A percentile compares a stretch with the other conserved stretches of the same genome.
Conservation (phyloP, 305 asterid genomes). For the Fraxinus paxiana region DNA sequence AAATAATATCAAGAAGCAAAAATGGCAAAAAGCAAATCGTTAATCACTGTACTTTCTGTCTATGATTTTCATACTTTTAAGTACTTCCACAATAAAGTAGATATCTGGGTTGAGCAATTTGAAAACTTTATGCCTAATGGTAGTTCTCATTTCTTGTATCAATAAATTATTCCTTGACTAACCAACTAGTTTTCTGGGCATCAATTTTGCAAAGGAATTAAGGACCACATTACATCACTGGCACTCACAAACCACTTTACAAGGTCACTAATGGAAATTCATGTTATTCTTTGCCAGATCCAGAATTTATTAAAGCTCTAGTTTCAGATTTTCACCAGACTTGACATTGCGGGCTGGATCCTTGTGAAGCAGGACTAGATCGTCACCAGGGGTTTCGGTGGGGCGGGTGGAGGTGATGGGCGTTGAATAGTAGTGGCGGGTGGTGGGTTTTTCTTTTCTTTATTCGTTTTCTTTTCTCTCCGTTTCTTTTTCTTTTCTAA, state of each 20-base stretch:
- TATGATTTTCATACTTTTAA: neutral
- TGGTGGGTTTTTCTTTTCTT: neutral
- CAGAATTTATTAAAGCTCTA: neutral
- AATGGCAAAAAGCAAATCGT: neutral
- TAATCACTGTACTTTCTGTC: neutral
- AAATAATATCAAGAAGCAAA: neutral
- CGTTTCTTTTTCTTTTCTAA: neutral
- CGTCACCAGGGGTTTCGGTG: neutral
- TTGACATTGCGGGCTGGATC: neutral
- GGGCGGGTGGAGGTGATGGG: neutral
- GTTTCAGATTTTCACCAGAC: slow-evolving; percentile 1
- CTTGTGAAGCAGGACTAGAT: neutral
- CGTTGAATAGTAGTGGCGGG: neutral
- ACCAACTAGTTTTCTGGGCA: neutral
- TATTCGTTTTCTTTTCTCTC: neutral
- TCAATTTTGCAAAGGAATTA: neutral
- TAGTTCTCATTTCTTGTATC: neutral
- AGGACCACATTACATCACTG: neutral
- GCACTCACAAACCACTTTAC: neutral
- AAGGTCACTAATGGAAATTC: neutral
- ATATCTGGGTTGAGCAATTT: neutral
- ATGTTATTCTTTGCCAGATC: neutral
- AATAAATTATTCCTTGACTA: neutral
- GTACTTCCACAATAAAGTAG: neutral
- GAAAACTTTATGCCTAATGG: neutral